phyloP scores from a whole-genome alignment of 2,329 filamentous ascomycete genomes.

The Sporothrix protearum region DNA sequence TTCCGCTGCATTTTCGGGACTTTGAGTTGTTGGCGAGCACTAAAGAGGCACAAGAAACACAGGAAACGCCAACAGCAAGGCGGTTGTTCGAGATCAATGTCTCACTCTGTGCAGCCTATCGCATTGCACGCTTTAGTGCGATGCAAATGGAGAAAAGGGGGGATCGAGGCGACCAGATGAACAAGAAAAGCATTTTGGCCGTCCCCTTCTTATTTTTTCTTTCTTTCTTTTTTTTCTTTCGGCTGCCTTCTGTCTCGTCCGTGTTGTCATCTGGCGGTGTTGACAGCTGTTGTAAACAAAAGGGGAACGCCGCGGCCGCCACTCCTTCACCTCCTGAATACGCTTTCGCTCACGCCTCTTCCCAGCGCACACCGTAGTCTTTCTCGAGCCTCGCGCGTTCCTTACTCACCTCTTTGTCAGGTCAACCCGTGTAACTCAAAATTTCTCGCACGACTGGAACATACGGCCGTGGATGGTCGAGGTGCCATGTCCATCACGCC shows the following conservation, averaged over 20 bases:
- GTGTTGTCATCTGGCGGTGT: neutral
- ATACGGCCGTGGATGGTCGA: neutral
- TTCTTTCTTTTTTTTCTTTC: neutral
- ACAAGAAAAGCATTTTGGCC: neutral
- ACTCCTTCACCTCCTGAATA: neutral
- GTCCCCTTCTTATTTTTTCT: too few species aligned
- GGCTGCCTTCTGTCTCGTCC: neutral
- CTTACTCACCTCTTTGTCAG: slow-evolving; percentile 21
- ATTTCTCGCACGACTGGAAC: neutral
- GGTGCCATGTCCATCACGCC: neutral
- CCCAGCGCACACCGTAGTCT: neutral
- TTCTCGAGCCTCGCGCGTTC: neutral
- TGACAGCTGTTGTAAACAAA: neutral
- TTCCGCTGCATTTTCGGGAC: neutral
- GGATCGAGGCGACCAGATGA: neutral
- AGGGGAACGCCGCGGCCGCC: neutral
- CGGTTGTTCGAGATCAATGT: neutral
- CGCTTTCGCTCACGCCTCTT: neutral
- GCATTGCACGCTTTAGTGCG: neutral
- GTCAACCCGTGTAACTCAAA: neutral
- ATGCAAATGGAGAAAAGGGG: neutral
- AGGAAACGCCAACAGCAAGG: neutral
- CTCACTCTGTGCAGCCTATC: neutral
- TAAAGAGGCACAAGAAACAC: neutral
- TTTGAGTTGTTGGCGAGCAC: slow-evolving; percentile 4